phyloP scores from a whole-genome alignment of 495 filamentous ascomycete genomes.

The Delitschia confertaspora region DNA sequence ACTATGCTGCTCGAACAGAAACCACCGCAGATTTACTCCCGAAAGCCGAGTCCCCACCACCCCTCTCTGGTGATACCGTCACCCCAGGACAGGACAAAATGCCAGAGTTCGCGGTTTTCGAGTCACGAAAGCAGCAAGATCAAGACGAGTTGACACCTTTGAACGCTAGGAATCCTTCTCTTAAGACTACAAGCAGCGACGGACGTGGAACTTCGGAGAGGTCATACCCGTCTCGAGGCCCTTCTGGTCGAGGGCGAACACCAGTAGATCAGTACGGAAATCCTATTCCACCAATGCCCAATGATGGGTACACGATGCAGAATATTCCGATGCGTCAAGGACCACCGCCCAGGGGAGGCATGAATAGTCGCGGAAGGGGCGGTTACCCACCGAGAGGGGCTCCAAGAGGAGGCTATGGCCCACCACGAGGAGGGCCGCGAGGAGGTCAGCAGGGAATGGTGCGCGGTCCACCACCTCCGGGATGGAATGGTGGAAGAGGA shows the following conservation, averaged over 20 bases:
- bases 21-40: slow-evolving; percentile 40
- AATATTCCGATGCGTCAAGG: slow-evolving; percentile 23
- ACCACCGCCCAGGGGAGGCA: slow-evolving; percentile 31
- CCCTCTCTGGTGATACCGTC: slow-evolving; percentile 35
- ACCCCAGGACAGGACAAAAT: slow-evolving; percentile 43
- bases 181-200: slow-evolving; percentile 28
- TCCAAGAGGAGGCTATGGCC: slow-evolving; percentile 41
- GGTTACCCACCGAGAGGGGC: slow-evolving; percentile 35
- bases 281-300: slow-evolving; percentile 42
- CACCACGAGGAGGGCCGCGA: slow-evolving; percentile 26
- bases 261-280: slow-evolving; percentile 64
- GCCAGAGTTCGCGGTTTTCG: slow-evolving; percentile 71
- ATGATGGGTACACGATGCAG: slow-evolving; percentile 30
- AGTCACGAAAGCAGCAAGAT: slow-evolving; percentile 50
- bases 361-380: slow-evolving; percentile 40
- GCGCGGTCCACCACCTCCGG: slow-evolving; percentile 29
- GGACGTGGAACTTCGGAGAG: slow-evolving; percentile 17
- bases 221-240: slow-evolving; percentile 17
- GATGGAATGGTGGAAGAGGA: slow-evolving; percentile 31
- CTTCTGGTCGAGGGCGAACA: slow-evolving; percentile 24
- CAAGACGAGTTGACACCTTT: slow-evolving; percentile 78
- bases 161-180: slow-evolving; percentile 50
- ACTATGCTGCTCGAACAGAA: slow-evolving; percentile 64
- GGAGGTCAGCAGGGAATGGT: slow-evolving; percentile 23
- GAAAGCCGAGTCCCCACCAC: slow-evolving; percentile 41